Evolutionary conservation across 2,329 filamentous ascomycete species (phyloP).

Genomic region (Geosmithia morbida): DNA sequence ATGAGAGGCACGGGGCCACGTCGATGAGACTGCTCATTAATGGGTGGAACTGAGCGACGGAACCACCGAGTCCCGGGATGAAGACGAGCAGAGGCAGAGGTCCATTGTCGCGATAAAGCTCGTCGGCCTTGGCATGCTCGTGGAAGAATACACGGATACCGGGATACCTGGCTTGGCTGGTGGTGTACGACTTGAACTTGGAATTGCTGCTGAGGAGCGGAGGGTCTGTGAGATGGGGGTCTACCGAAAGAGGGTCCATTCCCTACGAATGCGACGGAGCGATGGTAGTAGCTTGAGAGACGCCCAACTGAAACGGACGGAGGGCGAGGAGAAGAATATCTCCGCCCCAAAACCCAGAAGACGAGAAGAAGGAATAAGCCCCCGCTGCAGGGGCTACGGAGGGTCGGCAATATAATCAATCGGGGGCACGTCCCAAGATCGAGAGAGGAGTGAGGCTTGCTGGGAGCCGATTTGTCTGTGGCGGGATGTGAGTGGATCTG

Average conservation of each 20-base stretch:
- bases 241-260: constrained; percentile 7
- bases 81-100: constrained; percentile 79
- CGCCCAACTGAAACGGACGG: background rate
- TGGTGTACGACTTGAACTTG: constrained; percentile 56
- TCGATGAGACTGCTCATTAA: constrained; percentile 71
- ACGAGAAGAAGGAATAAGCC: background rate
- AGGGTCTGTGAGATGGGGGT: constrained; percentile 50
- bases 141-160: constrained; percentile 72
- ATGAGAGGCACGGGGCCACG: constrained; percentile 62
- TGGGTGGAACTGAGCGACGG: constrained; percentile 73
- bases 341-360: background rate
- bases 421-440: background rate
- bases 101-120: constrained; percentile 58
- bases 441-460: background rate
- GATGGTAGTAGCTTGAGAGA: background rate
- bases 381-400: background rate
- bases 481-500: background rate
- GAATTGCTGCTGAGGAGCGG: constrained; percentile 69
- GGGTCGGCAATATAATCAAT: background rate
- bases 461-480: background rate
- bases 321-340: background rate
- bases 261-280: background rate
- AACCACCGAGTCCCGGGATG: constrained; percentile 87
- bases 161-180: constrained; percentile 54
- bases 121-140: constrained; percentile 66